Conservation (phyloP, 306 rosid genomes). For the Nissolia schottii region DNA sequence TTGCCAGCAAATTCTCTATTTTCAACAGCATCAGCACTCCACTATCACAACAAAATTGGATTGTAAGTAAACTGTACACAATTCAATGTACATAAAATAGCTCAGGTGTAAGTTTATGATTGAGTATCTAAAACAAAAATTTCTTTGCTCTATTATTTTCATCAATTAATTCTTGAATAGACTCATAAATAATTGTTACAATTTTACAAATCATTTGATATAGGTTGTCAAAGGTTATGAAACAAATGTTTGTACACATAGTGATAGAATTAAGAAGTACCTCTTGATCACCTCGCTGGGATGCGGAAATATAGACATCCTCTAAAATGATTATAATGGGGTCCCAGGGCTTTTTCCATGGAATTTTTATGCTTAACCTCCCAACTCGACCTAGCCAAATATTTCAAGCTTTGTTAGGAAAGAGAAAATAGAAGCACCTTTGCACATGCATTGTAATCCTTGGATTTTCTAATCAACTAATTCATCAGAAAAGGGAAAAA, state of each 20-base stretch:
- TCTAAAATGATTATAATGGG: slow-evolving; percentile 78
- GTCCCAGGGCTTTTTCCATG: slow-evolving; percentile 97
- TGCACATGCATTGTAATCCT: background rate
- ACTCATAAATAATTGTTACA: background rate
- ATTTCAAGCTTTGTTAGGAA: slow-evolving; percentile 13
- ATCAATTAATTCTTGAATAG: background rate
- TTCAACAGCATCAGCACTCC: slow-evolving; percentile 81
- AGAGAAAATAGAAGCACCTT: slow-evolving; percentile 14
- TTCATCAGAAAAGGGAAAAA: background rate
- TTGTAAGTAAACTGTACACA: slow-evolving; percentile 8
- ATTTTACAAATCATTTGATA: background rate
- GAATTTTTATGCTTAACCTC: slow-evolving; percentile 90
- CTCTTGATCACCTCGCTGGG: slow-evolving; percentile 88
- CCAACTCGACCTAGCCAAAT: slow-evolving; percentile 75
- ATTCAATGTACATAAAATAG: background rate
- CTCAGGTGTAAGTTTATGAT: background rate
- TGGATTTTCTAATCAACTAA: slow-evolving; percentile 10
- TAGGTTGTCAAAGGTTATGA: slow-evolving; percentile 1
- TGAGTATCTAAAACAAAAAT: background rate
- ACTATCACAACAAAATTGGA: slow-evolving; percentile 48
- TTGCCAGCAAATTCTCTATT: slow-evolving; percentile 85
- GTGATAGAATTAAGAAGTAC: slow-evolving; percentile 33
- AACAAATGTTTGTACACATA: background rate
- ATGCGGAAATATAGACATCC: slow-evolving; percentile 73
- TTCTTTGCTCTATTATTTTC: background rate